A percentile compares a stretch with the other conserved stretches of the same genome.
Conservation (phyloP, 2,329 filamentous ascomycete species). For the Chaetomium strumarium region DNA sequence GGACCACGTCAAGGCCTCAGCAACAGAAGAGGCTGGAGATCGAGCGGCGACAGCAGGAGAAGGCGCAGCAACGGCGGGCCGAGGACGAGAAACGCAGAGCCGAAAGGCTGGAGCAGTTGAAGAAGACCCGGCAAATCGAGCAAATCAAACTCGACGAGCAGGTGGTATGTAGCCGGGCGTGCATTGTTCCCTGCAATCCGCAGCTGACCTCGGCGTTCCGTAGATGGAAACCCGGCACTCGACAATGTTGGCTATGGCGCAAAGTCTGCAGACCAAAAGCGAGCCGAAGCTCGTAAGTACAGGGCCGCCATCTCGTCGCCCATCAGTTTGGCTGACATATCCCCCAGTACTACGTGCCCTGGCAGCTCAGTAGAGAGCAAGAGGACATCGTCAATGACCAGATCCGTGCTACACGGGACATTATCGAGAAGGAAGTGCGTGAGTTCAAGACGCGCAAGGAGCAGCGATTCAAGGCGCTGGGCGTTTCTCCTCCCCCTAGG, state of each 20-base stretch:
- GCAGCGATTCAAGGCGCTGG: slow-evolving; percentile 36
- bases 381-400: slow-evolving; percentile 67
- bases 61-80: slow-evolving; percentile 63
- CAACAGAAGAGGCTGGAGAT: slow-evolving; percentile 72
- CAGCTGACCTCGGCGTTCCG: slow-evolving; percentile 23
- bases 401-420: slow-evolving; percentile 56
- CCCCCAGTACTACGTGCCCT: slow-evolving; percentile 75
- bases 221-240: slow-evolving; percentile 72
- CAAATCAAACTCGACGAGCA: slow-evolving; percentile 71
- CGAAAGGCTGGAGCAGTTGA: slow-evolving; percentile 59
- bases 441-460: slow-evolving; percentile 52
- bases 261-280: slow-evolving; percentile 65
- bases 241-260: slow-evolving; percentile 65
- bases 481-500: slow-evolving; percentile 26
- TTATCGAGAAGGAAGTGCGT: slow-evolving; percentile 58
- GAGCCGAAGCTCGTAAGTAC: slow-evolving; percentile 67
- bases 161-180: slow-evolving; percentile 51
- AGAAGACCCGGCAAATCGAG: slow-evolving; percentile 56
- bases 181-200: not conserved
- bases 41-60: slow-evolving; percentile 74
- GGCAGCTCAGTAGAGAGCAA: slow-evolving; percentile 64
- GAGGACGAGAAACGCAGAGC: slow-evolving; percentile 64
- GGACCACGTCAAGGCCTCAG: slow-evolving; percentile 56
- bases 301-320: not conserved
- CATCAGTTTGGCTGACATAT: slow-evolving; percentile 5